Evolutionary conservation across 2,329 filamentous ascomycete genomes (phyloP).

Genomic region (Lecanicillium sp.): DNA sequence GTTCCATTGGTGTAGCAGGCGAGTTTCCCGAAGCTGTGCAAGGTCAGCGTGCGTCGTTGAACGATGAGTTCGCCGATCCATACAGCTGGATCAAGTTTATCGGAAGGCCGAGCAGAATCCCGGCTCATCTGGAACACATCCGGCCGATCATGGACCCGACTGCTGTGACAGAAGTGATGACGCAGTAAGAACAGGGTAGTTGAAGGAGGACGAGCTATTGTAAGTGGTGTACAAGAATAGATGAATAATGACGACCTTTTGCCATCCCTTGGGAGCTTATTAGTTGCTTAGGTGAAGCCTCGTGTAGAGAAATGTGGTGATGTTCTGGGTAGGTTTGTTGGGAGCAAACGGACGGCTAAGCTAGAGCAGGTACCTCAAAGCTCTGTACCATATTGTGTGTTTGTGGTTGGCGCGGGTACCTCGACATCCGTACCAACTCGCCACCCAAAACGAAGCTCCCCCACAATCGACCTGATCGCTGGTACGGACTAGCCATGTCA

Average conservation of each 20-base stretch:
- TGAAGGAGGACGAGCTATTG: neutral
- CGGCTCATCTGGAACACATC: conserved; percentile 6
- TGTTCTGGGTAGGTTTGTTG: no score
- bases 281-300: no score
- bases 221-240: neutral
- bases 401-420: no score
- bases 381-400: no score
- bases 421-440: neutral
- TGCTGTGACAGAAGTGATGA: neutral
- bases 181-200: neutral
- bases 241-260: neutral
- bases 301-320: no score
- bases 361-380: no score
- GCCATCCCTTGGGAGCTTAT: no score
- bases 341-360: no score
- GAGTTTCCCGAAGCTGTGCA: conserved; percentile 13
- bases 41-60: conserved; percentile 3
- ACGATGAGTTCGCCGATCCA: conserved; percentile 12
- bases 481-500: neutral
- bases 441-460: conserved; percentile 1
- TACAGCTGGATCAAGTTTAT: conserved; percentile 14
- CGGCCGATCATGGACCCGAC: conserved; percentile 9
- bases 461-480: neutral
- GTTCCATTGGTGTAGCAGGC: conserved; percentile 11
- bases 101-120: conserved; percentile 5